Base-by-base conservation (phyloP, 2,329 filamentous ascomycete species). In the Epichloe brachyelytri region DNA sequence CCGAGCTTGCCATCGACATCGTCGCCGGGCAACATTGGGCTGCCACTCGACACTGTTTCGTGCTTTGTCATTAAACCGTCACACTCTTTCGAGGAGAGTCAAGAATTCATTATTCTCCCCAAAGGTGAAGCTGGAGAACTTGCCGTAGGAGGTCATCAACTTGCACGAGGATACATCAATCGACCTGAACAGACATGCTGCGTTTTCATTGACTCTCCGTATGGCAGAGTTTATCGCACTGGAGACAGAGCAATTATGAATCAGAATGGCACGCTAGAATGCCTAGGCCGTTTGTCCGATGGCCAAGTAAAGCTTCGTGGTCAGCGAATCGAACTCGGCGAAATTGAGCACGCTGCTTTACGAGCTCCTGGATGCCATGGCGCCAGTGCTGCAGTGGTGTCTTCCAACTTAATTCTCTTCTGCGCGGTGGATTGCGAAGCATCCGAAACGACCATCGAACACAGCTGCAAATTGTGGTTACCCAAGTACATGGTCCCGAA, bases 271-370 rank as follows among this genome's bases (percentile, higher is more conserved):
- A 78, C 75, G 0, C 72, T 96, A n/a, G 86, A 95, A 63, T 94
- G 87, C 60, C 74, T 90, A 36, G 90, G 90, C 0, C 82, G 90
- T 11, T 82, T 95, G 12, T 78, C 79, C 2, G 79, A 80, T 47
- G 88, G 87, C 0, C 90, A 96, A 64, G 82, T 95, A 48, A 95
- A 95, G 66, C 73, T 95, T 7, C 78, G 88, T 49, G 89, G 89
- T 1, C 89, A 95, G 65, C 76, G 88, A 46, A 78, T 94, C 48
- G 86, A 93, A 60, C 77, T 93, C 4, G 86, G 86, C 0, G 88
- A 90, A 60, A 74, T 89, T 19, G 86, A 91, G 61, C 79, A 87
- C 57, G 83, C 79, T 1, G 74, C 83, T 2, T 72, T 84, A 43
- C 77, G 77, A 50, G 75, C 79, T 0, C 61, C 70, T 0, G 78